Evolutionary conservation across 257 asterid species (phyloP).

Genomic region (Capsicum chinense): DNA sequence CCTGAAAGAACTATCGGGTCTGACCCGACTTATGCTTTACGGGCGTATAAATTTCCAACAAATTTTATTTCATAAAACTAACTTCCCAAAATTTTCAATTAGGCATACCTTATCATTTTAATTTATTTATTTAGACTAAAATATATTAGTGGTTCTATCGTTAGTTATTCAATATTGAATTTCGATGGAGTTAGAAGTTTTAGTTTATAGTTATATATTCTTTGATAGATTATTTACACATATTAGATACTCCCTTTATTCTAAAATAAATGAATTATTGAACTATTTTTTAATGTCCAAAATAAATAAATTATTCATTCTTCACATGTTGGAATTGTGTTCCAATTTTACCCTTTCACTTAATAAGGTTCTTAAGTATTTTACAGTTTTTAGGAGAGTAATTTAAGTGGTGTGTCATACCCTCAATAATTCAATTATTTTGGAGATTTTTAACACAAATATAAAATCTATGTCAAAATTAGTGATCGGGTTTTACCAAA

Average conservation of each 20-base stretch:
- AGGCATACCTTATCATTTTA: not conserved
- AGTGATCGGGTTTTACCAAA: fast-evolving
- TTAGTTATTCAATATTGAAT: not conserved
- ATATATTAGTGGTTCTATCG: not conserved
- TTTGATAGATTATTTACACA: not conserved
- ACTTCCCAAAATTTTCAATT: not conserved
- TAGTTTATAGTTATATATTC: not conserved
- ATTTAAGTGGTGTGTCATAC: too few relatives aligned
- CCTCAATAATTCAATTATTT: too few relatives aligned
- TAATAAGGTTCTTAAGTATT: too few relatives aligned
- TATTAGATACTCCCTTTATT: not conserved
- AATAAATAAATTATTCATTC: too few relatives aligned
- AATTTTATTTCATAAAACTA: not conserved
- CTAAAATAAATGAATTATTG: too few relatives aligned
- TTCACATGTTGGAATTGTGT: too few relatives aligned
- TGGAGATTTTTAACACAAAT: not conserved
- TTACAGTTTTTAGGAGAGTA: too few relatives aligned
- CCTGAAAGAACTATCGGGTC: not conserved
- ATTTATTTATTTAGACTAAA: not conserved
- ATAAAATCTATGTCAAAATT: fast-evolving
- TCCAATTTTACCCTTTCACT: too few relatives aligned
- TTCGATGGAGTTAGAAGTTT: not conserved
- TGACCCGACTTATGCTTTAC: slow-evolving; percentile 1
- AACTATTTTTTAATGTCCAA: too few relatives aligned
- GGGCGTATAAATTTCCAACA: not conserved